phyloP scores from a whole-genome alignment of 495 filamentous ascomycete genomes.

The Penicillium robsamsonii region DNA sequence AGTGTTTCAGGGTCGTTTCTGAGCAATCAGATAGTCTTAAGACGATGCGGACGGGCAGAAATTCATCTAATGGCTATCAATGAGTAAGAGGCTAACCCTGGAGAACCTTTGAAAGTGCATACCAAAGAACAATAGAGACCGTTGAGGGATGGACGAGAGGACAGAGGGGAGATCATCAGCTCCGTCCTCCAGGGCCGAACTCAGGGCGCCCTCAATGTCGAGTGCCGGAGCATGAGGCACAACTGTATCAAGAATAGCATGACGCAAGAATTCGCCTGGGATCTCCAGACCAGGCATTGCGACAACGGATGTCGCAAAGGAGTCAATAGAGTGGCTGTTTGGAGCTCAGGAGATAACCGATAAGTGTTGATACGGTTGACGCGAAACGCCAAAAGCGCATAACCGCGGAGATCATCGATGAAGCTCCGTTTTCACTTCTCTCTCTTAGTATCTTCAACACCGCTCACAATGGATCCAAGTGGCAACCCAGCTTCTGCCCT shows the following conservation, averaged over 20 bases:
- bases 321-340: slow-evolving; percentile 21
- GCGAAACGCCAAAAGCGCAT: slow-evolving; percentile 34
- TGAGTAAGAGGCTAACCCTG: slow-evolving; percentile 56
- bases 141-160: slow-evolving; percentile 50
- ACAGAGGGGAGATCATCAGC: slow-evolving; percentile 45
- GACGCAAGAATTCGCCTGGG: slow-evolving; percentile 61
- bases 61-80: slow-evolving; percentile 71
- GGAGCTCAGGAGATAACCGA: slow-evolving; percentile 15
- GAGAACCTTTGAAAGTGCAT: slow-evolving; percentile 27
- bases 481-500: slow-evolving; percentile 52
- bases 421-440: slow-evolving; percentile 25
- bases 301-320: slow-evolving; percentile 29
- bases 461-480: slow-evolving; percentile 61
- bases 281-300: slow-evolving; percentile 44
- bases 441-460: slow-evolving; percentile 8
- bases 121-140: slow-evolving; percentile 69
- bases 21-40: slow-evolving; percentile 65
- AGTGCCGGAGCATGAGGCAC: slow-evolving; percentile 69
- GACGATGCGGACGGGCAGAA: slow-evolving; percentile 67
- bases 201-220: slow-evolving; percentile 60
- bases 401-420: slow-evolving; percentile 25
- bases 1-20: slow-evolving; percentile 55
- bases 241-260: slow-evolving; percentile 73
- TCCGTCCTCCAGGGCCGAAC: slow-evolving; percentile 46
- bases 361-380: slow-evolving; percentile 15